These are phyloP conservation scores for Dictyostelium citrinum DNA, from an alignment of 78 protist species.

Conservation along the genomic window DNA sequence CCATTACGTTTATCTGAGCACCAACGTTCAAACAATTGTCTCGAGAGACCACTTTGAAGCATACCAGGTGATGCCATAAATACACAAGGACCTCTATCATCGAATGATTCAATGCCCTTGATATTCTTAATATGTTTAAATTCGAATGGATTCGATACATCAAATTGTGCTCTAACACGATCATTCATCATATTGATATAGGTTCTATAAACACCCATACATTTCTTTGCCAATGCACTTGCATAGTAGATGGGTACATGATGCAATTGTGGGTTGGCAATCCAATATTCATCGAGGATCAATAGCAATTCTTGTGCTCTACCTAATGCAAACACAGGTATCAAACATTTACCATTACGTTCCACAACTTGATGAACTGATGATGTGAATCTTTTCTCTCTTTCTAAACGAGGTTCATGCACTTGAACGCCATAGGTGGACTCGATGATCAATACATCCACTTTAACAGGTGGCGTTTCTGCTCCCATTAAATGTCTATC, in stretches of 20 bases:
- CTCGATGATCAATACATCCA: conserved; percentile 95
- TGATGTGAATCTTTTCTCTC: conserved; percentile 91
- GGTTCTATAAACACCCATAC: conserved; percentile 91
- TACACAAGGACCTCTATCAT: conserved; percentile 93
- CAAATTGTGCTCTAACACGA: conserved; percentile 64
- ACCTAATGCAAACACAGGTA: conserved; percentile 98
- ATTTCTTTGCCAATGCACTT: conserved; percentile 90
- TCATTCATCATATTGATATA: conserved; percentile 95
- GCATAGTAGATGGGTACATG: conserved; percentile 94
- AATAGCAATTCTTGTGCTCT: conserved; percentile 98
- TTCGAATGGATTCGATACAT: conserved; percentile 91
- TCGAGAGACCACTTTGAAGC: conserved; percentile 91
- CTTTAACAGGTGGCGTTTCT: conserved; percentile 90
- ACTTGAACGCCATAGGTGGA: conserved; percentile 93
- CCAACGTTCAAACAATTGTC: conserved; percentile 95
- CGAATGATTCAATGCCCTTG: conserved; percentile 70
- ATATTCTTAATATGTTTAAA: conserved; percentile 91
- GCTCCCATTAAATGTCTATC: conserved; percentile 98
- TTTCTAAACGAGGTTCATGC: conserved; percentile 90
- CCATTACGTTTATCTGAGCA: conserved; percentile 87
- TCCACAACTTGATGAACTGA: conserved; percentile 34
- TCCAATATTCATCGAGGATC: conserved; percentile 91
- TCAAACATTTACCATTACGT: conserved; percentile 92
- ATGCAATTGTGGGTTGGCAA: conserved; percentile 89
- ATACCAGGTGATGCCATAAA: conserved; percentile 96